Percentiles rank a stretch among this genome's conserved stretches.
These are phyloP conservation scores for Protomyces pachydermus DNA, from an alignment of 1,139 yeast species.

Conservation along the genomic window DNA sequence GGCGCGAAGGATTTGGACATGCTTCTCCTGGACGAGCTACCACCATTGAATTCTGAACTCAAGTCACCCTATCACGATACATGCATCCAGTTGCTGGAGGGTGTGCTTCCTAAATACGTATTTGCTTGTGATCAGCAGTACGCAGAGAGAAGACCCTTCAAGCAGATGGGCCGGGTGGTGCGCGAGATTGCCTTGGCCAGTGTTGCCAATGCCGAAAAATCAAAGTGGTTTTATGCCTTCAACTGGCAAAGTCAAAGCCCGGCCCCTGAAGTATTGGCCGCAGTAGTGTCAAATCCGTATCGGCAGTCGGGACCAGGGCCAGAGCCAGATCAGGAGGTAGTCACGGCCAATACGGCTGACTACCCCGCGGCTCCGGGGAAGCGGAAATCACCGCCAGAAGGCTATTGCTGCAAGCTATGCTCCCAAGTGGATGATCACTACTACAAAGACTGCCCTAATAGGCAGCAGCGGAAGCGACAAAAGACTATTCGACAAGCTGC, in stretches of 20 bases:
- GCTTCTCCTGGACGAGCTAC: background rate
- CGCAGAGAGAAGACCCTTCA: conserved; percentile 31
- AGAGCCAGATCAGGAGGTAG: conserved; percentile 54
- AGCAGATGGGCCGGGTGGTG: conserved; percentile 39
- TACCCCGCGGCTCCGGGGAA: conserved; percentile 27
- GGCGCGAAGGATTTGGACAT: conserved; percentile 42
- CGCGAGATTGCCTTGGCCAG: conserved; percentile 62
- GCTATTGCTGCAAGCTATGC: conserved; percentile 24
- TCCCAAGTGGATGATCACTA: conserved; percentile 12
- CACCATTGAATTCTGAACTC: background rate
- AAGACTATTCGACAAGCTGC: background rate
- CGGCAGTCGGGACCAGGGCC: conserved; percentile 27
- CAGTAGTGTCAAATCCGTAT: conserved; percentile 29
- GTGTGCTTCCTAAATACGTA: conserved; percentile 3
- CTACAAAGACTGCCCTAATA: conserved; percentile 17
- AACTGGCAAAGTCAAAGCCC: conserved; percentile 38
- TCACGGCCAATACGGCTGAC: conserved; percentile 27
- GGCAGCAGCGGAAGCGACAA: conserved; percentile 28
- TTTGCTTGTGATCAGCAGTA: conserved; percentile 31
- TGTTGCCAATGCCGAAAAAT: conserved; percentile 47
- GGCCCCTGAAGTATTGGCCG: conserved; percentile 19
- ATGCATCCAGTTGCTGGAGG: background rate
- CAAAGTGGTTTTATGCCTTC: conserved; percentile 74
- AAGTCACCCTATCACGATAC: background rate
- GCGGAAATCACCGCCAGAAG: conserved; percentile 33